Base-by-base conservation (phyloP, 169 alveolate genomes). In the Ichthyophthirius multifiliis region DNA sequence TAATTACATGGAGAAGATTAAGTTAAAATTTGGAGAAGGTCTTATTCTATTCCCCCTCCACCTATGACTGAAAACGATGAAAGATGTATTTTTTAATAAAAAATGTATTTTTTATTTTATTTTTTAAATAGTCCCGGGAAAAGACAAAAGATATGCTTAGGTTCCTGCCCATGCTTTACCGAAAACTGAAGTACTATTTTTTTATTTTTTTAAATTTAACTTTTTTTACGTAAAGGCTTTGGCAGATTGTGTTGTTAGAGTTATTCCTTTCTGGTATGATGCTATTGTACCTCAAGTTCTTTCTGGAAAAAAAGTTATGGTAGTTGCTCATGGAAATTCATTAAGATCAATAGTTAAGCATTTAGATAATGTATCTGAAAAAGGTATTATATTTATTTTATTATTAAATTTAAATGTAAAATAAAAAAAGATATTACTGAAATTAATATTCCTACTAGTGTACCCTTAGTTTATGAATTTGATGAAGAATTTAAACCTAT, bases 241-340 rank as follows among this genome's bases (percentile, higher is more conserved):
- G 31, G 94, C 96, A 88, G 96, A 94, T 71, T 96, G 99, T 18
- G 97, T 97, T 43, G 98, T 95, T 76, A 87, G 99, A 85, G 99
- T 97, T 35, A 83, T 96, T 30, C 99, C 99, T 9, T 97, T 83
- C 89, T 98, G 99, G 98, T 92, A 94, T 83, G 98, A 96, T 82
- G 86, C 83, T 18, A 97, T 98, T 48, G 98, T 97, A 43, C 99
- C 99, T 3, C 92, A 91, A 23, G 82, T 98, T 73, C 88, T 96
- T 80, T 92, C 89, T 18, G 99, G 99, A 7, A 90, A 97, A 84
- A 95, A 94, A 23, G 98, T 98, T 18, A 87, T 98, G 43, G 97
- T 98, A 37, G 96, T 91, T 34, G 99, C 99, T 27, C 99, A 98
- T 86, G 99, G 99, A n/a, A 98, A 98, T 92, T 95, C 99, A 30